A percentile compares a stretch with the other conserved stretches of the same genome.
These are phyloP conservation scores for Heimioporus sp. DNA, from an alignment of 768 basidiomycete species.

Conservation along the genomic window DNA sequence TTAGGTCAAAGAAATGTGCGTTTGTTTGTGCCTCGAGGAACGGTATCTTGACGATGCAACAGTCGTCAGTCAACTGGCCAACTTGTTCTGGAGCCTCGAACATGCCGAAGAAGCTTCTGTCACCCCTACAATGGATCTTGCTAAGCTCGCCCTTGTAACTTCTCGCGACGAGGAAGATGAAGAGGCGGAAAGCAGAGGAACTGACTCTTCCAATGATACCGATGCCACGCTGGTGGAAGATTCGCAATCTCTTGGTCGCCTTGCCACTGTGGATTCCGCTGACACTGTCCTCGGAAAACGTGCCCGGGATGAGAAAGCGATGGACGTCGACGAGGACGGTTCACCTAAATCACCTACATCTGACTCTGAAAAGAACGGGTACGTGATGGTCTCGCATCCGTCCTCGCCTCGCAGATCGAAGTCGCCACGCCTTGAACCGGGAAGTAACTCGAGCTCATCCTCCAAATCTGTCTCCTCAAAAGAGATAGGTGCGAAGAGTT, in stretches of 20 bases:
- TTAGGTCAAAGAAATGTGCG: slow-evolving; percentile 83
- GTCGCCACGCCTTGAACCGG: slow-evolving; percentile 30
- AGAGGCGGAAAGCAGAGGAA: slow-evolving; percentile 66
- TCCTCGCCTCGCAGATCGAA: slow-evolving; percentile 36
- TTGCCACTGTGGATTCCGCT: slow-evolving; percentile 32
- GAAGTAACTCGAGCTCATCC: slow-evolving; percentile 30
- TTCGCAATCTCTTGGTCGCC: slow-evolving; percentile 35
- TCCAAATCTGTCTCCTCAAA: slow-evolving; percentile 20
- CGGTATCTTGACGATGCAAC: slow-evolving; percentile 9
- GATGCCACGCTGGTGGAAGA: slow-evolving; percentile 89
- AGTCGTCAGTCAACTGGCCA: slow-evolving; percentile 82
- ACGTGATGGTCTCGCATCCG: slow-evolving; percentile 39
- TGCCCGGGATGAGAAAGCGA: slow-evolving; percentile 46
- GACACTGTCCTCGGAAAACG: slow-evolving; percentile 71
- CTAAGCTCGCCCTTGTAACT: slow-evolving; percentile 88
- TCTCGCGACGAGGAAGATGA: slow-evolving; percentile 89
- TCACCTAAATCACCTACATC: slow-evolving; percentile 29
- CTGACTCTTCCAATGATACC: slow-evolving; percentile 82
- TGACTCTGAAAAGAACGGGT: slow-evolving; percentile 42
- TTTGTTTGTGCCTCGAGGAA: slow-evolving; percentile 6
- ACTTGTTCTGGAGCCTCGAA: slow-evolving; percentile 76
- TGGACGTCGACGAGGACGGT: slow-evolving; percentile 52
- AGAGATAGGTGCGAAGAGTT: slow-evolving; percentile 33
- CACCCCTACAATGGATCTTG: slow-evolving; percentile 82
- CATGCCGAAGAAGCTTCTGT: slow-evolving; percentile 63